These are phyloP conservation scores for Aspergillus kassunensis DNA, from an alignment of 495 filamentous ascomycete species.

Conservation along the genomic window DNA sequence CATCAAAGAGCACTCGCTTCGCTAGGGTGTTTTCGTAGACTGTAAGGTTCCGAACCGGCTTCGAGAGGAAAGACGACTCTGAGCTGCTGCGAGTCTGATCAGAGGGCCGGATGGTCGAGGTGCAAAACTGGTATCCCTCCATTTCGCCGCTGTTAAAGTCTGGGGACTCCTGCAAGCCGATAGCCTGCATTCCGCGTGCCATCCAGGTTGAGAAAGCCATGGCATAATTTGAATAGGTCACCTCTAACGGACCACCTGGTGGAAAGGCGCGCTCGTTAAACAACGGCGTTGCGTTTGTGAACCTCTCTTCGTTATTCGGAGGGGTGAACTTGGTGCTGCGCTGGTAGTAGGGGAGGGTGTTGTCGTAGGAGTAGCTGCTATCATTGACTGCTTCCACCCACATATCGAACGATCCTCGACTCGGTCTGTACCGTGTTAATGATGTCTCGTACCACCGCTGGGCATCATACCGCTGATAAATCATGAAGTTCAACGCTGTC, in stretches of 20 bases:
- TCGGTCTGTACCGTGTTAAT: conserved; percentile 24
- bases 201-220: conserved; percentile 42
- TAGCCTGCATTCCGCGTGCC: conserved; percentile 29
- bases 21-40: conserved; percentile 39
- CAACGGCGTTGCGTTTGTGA: conserved; percentile 38
- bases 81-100: conserved; percentile 38
- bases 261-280: conserved; percentile 38
- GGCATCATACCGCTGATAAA: conserved; percentile 29
- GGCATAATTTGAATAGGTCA: conserved; percentile 49
- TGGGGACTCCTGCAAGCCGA: conserved; percentile 30
- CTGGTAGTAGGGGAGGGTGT: conserved; percentile 52
- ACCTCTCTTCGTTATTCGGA: conserved; percentile 34
- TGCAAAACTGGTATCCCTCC: conserved; percentile 35
- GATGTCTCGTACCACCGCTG: too few species aligned
- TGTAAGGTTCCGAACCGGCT: background rate
- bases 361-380: conserved; percentile 48
- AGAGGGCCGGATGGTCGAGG: conserved; percentile 34
- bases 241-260: conserved; percentile 42
- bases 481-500: conserved; percentile 34
- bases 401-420: conserved; percentile 35
- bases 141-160: conserved; percentile 44
- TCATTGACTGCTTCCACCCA: conserved; percentile 59
- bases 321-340: conserved; percentile 49
- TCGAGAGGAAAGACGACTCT: conserved; percentile 27
- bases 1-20: conserved; percentile 39